Evolutionary conservation across 139 green algal genomes (phyloP).

Genomic region (Closterium sp.): DNA sequence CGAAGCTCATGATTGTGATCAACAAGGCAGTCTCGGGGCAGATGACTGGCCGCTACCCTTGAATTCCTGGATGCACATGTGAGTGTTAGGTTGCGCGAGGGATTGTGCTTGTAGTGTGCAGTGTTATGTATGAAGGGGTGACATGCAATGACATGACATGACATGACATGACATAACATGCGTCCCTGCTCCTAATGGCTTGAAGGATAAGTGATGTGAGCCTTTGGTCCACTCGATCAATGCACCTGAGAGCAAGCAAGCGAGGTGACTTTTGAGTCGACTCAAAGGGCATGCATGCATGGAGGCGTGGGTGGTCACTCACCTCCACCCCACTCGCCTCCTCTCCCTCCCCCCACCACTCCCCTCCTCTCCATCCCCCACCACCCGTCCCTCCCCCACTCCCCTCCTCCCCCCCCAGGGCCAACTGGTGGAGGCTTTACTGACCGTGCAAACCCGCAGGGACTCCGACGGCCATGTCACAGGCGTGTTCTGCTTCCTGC

Average conservation of each 20-base stretch:
- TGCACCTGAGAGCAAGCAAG: too few relatives aligned
- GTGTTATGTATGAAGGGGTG: too few relatives aligned
- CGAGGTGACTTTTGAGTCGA: too few relatives aligned
- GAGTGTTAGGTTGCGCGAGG: background rate
- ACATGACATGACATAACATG: too few relatives aligned
- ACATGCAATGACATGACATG: too few relatives aligned
- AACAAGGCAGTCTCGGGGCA: constrained; percentile 19
- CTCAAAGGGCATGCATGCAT: background rate
- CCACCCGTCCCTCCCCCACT: too few relatives aligned
- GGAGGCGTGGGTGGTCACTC: background rate
- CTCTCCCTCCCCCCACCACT: background rate
- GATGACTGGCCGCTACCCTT: constrained; percentile 6
- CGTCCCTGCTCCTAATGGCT: too few relatives aligned
- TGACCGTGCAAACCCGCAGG: constrained; percentile 6
- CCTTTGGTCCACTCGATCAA: too few relatives aligned
- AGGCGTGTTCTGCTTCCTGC: constrained; percentile 50
- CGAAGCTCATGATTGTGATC: constrained; percentile 2
- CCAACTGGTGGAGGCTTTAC: constrained; percentile 4
- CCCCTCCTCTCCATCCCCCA: background rate
- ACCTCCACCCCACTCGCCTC: background rate
- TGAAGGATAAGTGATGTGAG: too few relatives aligned
- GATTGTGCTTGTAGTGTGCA: too few relatives aligned
- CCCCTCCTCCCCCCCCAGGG: background rate
- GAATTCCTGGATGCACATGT: constrained; percentile 19
- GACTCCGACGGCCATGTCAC: constrained; percentile 27